phyloP scores from a whole-genome alignment of 2,329 filamentous ascomycete genomes.

The Neonectria punicea region DNA sequence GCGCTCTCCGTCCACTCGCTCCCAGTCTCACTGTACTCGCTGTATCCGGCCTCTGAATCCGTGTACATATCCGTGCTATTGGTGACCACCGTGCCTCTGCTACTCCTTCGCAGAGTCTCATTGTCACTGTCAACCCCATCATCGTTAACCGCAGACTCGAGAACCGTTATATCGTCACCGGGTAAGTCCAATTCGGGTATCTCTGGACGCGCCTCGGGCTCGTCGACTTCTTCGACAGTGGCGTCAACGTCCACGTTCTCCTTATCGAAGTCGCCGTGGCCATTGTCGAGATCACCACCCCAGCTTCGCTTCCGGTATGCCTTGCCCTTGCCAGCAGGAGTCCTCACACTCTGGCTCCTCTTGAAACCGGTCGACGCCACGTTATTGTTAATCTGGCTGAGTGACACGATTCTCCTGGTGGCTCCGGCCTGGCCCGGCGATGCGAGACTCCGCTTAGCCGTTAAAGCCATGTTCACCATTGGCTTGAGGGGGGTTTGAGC shows the following conservation, averaged over 20 bases:
- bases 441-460: constrained; percentile 60
- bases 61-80: constrained; percentile 51
- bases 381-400: constrained; percentile 90
- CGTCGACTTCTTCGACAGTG: constrained; percentile 66
- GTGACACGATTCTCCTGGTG: constrained; percentile 84
- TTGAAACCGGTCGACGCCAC: constrained; percentile 72
- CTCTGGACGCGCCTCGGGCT: constrained; percentile 41
- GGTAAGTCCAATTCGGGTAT: constrained; percentile 34
- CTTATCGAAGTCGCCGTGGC: constrained; percentile 66
- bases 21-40: constrained; percentile 53
- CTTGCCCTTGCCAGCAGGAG: constrained; percentile 56
- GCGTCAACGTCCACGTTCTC: constrained; percentile 73
- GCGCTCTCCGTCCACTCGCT: constrained; percentile 63
- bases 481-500: constrained; percentile 44
- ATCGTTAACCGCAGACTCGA: constrained; percentile 33
- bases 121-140: constrained; percentile 58
- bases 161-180: constrained; percentile 41
- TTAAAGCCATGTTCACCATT: constrained; percentile 65
- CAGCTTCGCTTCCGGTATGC: constrained; percentile 75
- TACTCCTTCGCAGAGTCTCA: constrained; percentile 60
- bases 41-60: constrained; percentile 51
- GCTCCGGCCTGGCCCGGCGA: constrained; percentile 62
- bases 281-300: constrained; percentile 63
- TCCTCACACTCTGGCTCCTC: constrained; percentile 82
- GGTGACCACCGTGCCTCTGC: constrained; percentile 60